Conservation (phyloP, 2,329 filamentous ascomycete genomes). For the Metarhizium brunneum region DNA sequence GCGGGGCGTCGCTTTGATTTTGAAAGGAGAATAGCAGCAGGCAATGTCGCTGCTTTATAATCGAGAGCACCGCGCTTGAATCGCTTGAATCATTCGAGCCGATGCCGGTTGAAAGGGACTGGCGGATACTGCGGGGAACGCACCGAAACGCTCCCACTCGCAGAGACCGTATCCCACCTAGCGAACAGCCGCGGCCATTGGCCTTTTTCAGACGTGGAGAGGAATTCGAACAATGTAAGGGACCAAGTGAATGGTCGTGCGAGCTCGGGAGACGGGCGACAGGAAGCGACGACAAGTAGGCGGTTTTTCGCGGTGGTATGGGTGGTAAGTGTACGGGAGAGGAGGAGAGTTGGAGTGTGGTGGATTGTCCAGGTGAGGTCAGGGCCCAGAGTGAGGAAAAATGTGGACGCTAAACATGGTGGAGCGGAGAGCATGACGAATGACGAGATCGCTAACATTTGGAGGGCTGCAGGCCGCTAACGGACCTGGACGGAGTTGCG, state of each 20-base stretch:
- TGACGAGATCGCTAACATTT: background rate
- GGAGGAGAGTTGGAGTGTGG: background rate
- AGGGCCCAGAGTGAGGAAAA: background rate
- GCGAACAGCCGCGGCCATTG: conserved; percentile 49
- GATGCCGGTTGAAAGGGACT: conserved; percentile 10
- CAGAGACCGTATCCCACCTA: conserved; percentile 45
- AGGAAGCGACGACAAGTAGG: background rate
- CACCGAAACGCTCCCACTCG: conserved; percentile 36
- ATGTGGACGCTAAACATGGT: background rate
- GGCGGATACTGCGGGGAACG: conserved; percentile 47
- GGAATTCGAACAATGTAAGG: conserved; percentile 7
- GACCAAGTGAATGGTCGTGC: background rate
- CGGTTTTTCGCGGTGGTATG: background rate
- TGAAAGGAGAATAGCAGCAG: background rate
- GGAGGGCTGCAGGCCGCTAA: no score
- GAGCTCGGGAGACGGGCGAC: background rate
- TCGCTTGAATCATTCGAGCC: conserved; percentile 5
- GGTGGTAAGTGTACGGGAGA: background rate
- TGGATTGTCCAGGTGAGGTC: conserved; percentile 2
- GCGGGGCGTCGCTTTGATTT: background rate
- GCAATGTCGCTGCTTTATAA: background rate
- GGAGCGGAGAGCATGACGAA: background rate
- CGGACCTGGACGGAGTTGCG: no score
- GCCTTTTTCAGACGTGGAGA: conserved; percentile 21
- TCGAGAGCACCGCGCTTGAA: background rate